Percentiles rank a stretch among this genome's conserved stretches.
These are phyloP conservation scores for Xylariaceae sp. DNA, from an alignment of 2,329 filamentous ascomycete species.

Conservation along the genomic window DNA sequence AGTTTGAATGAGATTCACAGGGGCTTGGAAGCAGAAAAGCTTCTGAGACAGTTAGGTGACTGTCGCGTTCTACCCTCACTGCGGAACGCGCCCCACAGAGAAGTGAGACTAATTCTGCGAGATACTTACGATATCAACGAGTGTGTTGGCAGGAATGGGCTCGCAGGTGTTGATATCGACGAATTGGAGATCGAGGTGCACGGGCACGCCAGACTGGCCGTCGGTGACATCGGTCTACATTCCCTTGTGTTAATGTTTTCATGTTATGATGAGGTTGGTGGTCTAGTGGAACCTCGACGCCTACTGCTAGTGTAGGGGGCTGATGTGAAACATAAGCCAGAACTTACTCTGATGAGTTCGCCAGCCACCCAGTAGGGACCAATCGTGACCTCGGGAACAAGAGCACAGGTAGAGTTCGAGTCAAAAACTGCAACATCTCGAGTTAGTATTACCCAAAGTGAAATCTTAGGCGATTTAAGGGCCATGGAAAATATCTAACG, in stretches of 20 bases:
- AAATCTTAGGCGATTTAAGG: too few species aligned
- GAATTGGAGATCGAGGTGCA: slow-evolving; percentile 49
- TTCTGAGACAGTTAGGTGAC: background rate
- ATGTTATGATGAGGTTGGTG: too few species aligned
- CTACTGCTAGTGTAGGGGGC: too few species aligned
- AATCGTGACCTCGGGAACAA: slow-evolving; percentile 40
- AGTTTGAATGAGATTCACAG: background rate
- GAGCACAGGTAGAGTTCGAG: slow-evolving; percentile 38
- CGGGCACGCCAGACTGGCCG: slow-evolving; percentile 44
- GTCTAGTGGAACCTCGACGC: too few species aligned
- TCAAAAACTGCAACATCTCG: too few species aligned
- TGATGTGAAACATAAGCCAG: background rate
- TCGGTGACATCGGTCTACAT: slow-evolving; percentile 46
- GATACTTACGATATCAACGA: slow-evolving; percentile 40
- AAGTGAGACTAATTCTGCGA: background rate
- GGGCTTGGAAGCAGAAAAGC: too few species aligned
- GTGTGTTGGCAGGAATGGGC: slow-evolving; percentile 40
- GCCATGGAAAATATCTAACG: too few species aligned
- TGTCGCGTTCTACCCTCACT: background rate
- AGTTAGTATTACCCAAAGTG: too few species aligned
- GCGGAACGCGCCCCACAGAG: too few species aligned
- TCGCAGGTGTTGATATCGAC: slow-evolving; percentile 45
- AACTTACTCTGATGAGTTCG: slow-evolving; percentile 41
- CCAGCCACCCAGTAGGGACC: slow-evolving; percentile 44
- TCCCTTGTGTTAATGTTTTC: too few species aligned